These are phyloP conservation scores for Bisporella sp. DNA, from an alignment of 2,329 filamentous ascomycete species.

Conservation along the genomic window DNA sequence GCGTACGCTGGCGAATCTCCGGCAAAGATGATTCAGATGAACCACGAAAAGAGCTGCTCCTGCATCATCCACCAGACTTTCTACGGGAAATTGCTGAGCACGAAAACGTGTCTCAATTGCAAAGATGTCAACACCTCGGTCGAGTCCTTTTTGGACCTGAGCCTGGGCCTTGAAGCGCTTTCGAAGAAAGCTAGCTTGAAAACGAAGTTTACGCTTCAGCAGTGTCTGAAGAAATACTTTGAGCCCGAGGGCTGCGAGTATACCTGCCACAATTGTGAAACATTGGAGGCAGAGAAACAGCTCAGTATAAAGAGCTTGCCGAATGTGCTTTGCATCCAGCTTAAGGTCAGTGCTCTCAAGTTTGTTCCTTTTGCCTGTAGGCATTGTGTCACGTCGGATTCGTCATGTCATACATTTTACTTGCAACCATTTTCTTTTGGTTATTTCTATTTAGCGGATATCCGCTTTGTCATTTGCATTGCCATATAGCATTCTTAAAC, in stretches of 20 bases:
- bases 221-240: conserved; percentile 82
- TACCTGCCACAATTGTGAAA: conserved; percentile 72
- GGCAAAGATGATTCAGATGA: conserved; percentile 18
- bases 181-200: conserved; percentile 54
- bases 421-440: too few species aligned
- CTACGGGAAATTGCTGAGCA: conserved; percentile 84
- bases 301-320: conserved; percentile 79
- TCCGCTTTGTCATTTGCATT: too few species aligned
- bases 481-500: too few species aligned
- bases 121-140: conserved; percentile 73
- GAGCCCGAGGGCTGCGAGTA: conserved; percentile 85
- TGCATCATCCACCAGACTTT: conserved; percentile 95
- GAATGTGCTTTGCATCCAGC: conserved; percentile 83
- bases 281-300: conserved; percentile 76
- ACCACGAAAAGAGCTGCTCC: conserved; percentile 46
- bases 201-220: conserved; percentile 51
- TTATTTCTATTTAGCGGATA: too few species aligned
- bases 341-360: conserved; percentile 59
- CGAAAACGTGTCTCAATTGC: conserved; percentile 86
- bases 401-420: too few species aligned
- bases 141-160: conserved; percentile 87
- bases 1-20: conserved; percentile 15
- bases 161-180: conserved; percentile 72
- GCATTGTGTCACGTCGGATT: not conserved
- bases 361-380: not conserved